Conservation (phyloP, 2,329 filamentous ascomycete genomes). For the Penicillium nordicum region DNA sequence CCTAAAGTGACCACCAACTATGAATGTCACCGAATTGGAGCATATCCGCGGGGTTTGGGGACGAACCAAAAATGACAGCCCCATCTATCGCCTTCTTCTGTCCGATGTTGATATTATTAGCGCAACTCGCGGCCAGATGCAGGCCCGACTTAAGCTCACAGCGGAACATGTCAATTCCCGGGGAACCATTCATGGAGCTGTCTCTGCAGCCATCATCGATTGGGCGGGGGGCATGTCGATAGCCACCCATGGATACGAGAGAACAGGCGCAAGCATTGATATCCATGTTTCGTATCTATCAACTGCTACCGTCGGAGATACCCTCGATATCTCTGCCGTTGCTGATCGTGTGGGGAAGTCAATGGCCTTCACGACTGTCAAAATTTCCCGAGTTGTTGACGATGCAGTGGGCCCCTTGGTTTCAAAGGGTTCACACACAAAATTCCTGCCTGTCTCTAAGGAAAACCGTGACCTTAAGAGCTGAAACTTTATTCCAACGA, state of each 20-base stretch:
- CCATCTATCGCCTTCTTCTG: slow-evolving; percentile 8
- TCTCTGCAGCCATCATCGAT: slow-evolving; percentile 8
- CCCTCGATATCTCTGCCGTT: slow-evolving; percentile 1
- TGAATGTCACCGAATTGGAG: slow-evolving; percentile 1
- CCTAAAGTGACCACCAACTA: neutral
- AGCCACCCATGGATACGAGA: slow-evolving; percentile 7
- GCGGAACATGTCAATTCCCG: slow-evolving; percentile 8
- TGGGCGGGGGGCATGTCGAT: slow-evolving; percentile 10
- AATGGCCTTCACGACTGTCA: slow-evolving; percentile 10
- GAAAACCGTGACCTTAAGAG: neutral
- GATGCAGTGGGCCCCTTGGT: slow-evolving; percentile 7
- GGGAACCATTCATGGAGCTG: slow-evolving; percentile 8
- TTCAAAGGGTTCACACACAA: slow-evolving; percentile 7
- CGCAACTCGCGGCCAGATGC: slow-evolving; percentile 3
- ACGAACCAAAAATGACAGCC: slow-evolving; percentile 8
- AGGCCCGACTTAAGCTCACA: slow-evolving; percentile 8
- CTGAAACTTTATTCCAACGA: neutral
- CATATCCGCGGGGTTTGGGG: slow-evolving; percentile 9
- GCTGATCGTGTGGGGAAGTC: slow-evolving; percentile 8
- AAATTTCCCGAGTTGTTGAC: slow-evolving; percentile 2
- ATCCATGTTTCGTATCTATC: slow-evolving; percentile 8
- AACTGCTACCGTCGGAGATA: slow-evolving; percentile 3
- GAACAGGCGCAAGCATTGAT: slow-evolving; percentile 8
- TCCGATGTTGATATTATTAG: slow-evolving; percentile 4
- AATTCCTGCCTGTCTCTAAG: slow-evolving; percentile 10